Conservation (phyloP, 2,329 filamentous ascomycete species). For the Scleromitrula shiraiana region DNA sequence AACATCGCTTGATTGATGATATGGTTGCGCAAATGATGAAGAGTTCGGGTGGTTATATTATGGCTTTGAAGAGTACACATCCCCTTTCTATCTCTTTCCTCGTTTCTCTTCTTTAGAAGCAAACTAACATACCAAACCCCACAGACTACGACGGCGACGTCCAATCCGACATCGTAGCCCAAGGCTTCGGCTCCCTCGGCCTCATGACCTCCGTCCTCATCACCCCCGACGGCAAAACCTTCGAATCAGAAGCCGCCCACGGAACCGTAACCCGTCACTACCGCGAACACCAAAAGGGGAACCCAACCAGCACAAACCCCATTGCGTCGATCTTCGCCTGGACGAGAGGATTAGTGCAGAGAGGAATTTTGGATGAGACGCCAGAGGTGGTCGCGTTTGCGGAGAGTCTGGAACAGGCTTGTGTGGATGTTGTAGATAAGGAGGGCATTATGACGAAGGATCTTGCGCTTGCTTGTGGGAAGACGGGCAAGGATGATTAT, state of each 20-base stretch:
- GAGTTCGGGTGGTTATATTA: conserved; percentile 91
- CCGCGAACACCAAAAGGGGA: conserved; percentile 97
- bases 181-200: conserved; percentile 95
- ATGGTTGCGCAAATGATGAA: conserved; percentile 99
- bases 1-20: conserved; percentile 98
- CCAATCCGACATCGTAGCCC: conserved; percentile 95
- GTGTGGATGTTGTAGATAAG: conserved; percentile 85
- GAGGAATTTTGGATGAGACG: conserved; percentile 87
- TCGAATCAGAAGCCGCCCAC: conserved; percentile 96
- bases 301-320: conserved; percentile 95
- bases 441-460: conserved; percentile 99
- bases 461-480: conserved; percentile 87
- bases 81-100: not conserved
- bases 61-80: conserved; percentile 89
- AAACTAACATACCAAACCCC: conserved; percentile 14
- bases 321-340: conserved; percentile 99
- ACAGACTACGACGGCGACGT: conserved; percentile 98
- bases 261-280: conserved; percentile 97
- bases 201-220: conserved; percentile 98
- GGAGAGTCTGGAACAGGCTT: conserved; percentile 84
- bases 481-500: conserved; percentile 74
- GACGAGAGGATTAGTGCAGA: conserved; percentile 90
- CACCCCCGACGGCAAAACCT: conserved; percentile 93
- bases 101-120: not conserved
- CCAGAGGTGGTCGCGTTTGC: conserved; percentile 88